Percentiles rank a stretch among this genome's conserved stretches.
These are phyloP conservation scores for Mortierella sp. DNA, from an alignment of 371 early-diverging fungal genomes.

Conservation along the genomic window DNA sequence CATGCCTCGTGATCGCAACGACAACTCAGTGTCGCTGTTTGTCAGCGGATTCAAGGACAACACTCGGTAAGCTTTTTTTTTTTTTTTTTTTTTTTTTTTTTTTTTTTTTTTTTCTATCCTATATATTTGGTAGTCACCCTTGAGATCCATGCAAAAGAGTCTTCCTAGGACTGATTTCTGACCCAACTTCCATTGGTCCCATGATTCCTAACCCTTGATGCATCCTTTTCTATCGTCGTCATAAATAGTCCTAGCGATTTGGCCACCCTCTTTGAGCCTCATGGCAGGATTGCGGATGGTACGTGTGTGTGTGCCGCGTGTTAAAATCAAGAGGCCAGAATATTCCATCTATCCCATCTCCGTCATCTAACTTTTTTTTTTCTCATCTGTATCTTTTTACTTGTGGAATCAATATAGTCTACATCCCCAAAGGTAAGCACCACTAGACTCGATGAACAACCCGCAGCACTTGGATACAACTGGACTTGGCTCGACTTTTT, in stretches of 20 bases:
- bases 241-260: slow-evolving; percentile 44
- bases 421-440: slow-evolving; percentile 50
- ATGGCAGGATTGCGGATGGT: slow-evolving; percentile 47
- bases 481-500: neutral
- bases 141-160: neutral
- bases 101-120: neutral
- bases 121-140: neutral
- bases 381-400: neutral
- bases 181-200: too few relatives aligned
- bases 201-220: too few relatives aligned
- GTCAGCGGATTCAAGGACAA: slow-evolving; percentile 52
- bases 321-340: too few relatives aligned
- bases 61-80: slow-evolving; percentile 53
- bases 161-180: neutral
- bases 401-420: slow-evolving; percentile 26
- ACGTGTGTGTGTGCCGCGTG: neutral
- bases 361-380: neutral
- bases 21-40: slow-evolving; percentile 40
- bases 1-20: slow-evolving; percentile 49
- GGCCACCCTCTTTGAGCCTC: slow-evolving; percentile 40
- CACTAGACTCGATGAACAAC: neutral
- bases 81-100: neutral
- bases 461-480: neutral
- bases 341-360: too few relatives aligned
- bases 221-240: too few relatives aligned